phyloP scores from a whole-genome alignment of 148 eudicot species.

The Chenopodium formosanum region DNA sequence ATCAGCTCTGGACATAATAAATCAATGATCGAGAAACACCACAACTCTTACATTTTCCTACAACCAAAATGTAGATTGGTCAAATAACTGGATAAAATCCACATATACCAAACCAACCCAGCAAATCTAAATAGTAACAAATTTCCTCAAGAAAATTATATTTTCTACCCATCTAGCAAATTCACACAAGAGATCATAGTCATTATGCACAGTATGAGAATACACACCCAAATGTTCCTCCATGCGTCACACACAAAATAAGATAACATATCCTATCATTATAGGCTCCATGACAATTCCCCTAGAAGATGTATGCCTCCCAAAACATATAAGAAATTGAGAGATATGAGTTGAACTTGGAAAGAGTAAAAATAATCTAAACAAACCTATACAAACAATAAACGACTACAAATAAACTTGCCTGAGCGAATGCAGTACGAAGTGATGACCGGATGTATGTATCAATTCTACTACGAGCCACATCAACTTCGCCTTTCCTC shows the following conservation, averaged over 20 bases:
- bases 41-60: neutral
- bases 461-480: conserved; percentile 87
- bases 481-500: conserved; percentile 90
- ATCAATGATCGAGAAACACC: neutral
- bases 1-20: neutral
- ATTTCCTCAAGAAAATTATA: no score
- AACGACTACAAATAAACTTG: conserved; percentile 36
- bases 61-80: neutral
- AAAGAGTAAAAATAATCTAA: neutral
- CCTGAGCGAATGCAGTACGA: conserved; percentile 99
- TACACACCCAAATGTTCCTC: neutral
- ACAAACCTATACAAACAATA: neutral
- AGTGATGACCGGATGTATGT: conserved; percentile 96
- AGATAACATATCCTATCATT: no score
- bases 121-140: no score
- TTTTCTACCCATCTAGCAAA: no score
- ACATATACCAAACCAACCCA: neutral
- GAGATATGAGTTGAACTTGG: neutral
- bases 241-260: neutral
- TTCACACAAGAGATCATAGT: neutral
- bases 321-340: neutral
- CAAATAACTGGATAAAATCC: neutral
- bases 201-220: neutral
- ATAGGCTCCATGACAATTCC: neutral
- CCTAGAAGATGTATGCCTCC: neutral